Conservation (phyloP, 208 protist genomes). For the Tetramitus jugosus region DNA sequence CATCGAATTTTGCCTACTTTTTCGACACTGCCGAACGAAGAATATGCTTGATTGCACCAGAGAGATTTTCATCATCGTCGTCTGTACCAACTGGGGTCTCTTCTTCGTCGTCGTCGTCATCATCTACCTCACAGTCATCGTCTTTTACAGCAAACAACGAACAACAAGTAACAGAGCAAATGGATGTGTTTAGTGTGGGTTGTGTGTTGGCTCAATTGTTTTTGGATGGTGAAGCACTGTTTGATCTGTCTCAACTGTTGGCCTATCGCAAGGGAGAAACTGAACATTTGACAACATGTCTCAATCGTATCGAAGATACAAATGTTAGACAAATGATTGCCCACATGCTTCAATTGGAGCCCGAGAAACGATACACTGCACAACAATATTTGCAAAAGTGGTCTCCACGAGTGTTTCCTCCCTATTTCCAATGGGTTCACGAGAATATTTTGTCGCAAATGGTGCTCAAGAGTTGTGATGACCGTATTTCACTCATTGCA, state of each 20-base stretch:
- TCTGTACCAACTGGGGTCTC: no score
- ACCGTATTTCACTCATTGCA: slow-evolving; percentile 44
- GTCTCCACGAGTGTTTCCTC: slow-evolving; percentile 44
- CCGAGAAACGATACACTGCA: slow-evolving; percentile 27
- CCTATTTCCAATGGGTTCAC: slow-evolving; percentile 44
- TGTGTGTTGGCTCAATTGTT: slow-evolving; percentile 37
- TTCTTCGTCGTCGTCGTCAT: no score
- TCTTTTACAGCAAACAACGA: background rate
- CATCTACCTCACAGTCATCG: background rate
- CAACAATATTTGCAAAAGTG: slow-evolving; percentile 42
- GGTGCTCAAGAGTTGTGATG: slow-evolving; percentile 47
- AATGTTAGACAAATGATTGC: slow-evolving; percentile 26
- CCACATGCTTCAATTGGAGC: slow-evolving; percentile 22
- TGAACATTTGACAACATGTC: background rate
- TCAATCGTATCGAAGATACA: slow-evolving; percentile 19
- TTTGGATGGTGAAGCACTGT: slow-evolving; percentile 29
- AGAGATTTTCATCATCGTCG: no score
- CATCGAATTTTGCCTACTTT: slow-evolving; percentile 65
- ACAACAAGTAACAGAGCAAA: slow-evolving; percentile 28
- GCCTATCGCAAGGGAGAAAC: slow-evolving; percentile 28
- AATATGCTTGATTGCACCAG: slow-evolving; percentile 64
- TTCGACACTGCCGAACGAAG: slow-evolving; percentile 69
- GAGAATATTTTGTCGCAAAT: slow-evolving; percentile 45
- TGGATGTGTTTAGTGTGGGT: slow-evolving; percentile 34
- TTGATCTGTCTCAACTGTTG: slow-evolving; percentile 30